Evolutionary conservation across 2,329 filamentous ascomycete genomes (phyloP).

Genomic region (Lojkania enalia): DNA sequence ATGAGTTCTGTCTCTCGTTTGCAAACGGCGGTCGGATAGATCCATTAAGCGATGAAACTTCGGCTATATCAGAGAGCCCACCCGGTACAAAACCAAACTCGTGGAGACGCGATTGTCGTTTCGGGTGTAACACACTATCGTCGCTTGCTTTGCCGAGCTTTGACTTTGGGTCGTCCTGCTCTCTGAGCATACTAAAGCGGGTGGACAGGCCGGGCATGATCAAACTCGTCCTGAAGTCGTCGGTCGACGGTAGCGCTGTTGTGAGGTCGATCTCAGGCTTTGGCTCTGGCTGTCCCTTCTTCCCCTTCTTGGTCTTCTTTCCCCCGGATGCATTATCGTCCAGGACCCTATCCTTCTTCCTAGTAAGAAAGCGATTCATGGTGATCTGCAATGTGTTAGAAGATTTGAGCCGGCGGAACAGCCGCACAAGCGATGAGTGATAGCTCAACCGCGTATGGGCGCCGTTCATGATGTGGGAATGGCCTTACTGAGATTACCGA

Average conservation of each 20-base stretch:
- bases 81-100: constrained; percentile 68
- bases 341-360: constrained; percentile 70
- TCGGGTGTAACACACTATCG: constrained; percentile 86
- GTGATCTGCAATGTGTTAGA: constrained; percentile 31
- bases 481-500: constrained; percentile 21
- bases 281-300: constrained; percentile 53
- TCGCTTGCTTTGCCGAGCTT: constrained; percentile 93
- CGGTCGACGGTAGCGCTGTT: constrained; percentile 73
- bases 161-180: constrained; percentile 89
- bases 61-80: constrained; percentile 80
- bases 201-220: constrained; percentile 94
- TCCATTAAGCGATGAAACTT: constrained; percentile 74
- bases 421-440: constrained; percentile 12
- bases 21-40: constrained; percentile 61
- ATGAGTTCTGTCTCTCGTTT: constrained; percentile 66
- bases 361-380: constrained; percentile 79
- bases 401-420: constrained; percentile 9
- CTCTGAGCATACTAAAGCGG: constrained; percentile 93
- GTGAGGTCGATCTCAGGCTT: constrained; percentile 73
- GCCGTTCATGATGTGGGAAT: constrained; percentile 12
- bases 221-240: constrained; percentile 93
- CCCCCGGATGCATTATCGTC: constrained; percentile 34
- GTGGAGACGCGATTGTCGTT: constrained; percentile 75
- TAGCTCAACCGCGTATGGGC: constrained; percentile 8
- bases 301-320: constrained; percentile 57